Evolutionary conservation across 2,329 filamentous ascomycete species (phyloP), one percentile per base, ranked within the genome.

Genomic region (Lecanicillium sp.): DNA sequence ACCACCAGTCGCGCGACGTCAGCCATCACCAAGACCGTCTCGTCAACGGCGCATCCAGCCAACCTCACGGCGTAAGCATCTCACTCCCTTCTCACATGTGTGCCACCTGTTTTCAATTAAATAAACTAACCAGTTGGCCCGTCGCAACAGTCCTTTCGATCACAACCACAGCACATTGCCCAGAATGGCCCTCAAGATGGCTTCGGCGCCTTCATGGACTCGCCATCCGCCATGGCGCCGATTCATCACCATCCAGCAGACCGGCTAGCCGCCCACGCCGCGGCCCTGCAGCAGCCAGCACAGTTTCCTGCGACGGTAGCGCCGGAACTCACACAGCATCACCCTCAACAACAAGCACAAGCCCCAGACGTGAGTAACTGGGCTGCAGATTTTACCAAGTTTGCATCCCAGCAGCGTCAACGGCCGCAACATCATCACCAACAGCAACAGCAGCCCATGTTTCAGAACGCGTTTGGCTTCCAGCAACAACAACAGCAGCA

Each of bases 1-100:
- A 67, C 8, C 62, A 67, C 29, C 62, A 67, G 36, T 52, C 54
- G n/a, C 57, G 58, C 32, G 63, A 67, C 48, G 53, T 56, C 35
- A 62, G 60, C 46, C 58, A 60, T 37, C 63, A 64, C 13, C 62
- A 65, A 44, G 62, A 65, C 44, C 54, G 60, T n/a, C 48, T 63
- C 14, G 46, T 58, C 37, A 50, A 56, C 42, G 53, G 51, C 39
- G 37, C 48, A n/a, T 50, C 49, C 22, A 40, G 49, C 17, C 52
- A 53, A 29, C 43, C 50, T 15, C 52, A 51, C 34, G 47, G 48
- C 43, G 60, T 64, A 53, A 25, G 22, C 51, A 57, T 50, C 29
- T 20, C 14, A 12, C 36, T 36, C 18, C 16, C n/a, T n/a, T 18
- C 25, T 12, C 18, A 50, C 51, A 56, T 48, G 28, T 25, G 15